These are phyloP conservation scores for Podospora appendiculata DNA, from an alignment of 495 filamentous ascomycete species.

Conservation along the genomic window DNA sequence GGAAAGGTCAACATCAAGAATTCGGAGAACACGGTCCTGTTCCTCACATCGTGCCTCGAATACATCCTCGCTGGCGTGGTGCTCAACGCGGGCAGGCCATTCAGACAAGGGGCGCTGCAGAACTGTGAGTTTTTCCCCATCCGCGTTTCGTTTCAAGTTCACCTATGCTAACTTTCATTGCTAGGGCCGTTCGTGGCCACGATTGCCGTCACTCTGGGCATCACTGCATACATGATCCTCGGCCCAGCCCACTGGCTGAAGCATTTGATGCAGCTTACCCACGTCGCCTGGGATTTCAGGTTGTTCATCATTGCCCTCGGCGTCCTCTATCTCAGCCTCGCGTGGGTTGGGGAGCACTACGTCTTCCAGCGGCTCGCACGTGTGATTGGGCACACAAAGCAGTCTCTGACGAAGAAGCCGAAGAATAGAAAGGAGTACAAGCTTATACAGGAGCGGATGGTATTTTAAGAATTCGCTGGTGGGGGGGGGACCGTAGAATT, in stretches of 20 bases:
- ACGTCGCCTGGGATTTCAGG: constrained; percentile 62
- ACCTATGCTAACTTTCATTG: neutral
- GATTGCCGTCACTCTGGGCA: constrained; percentile 54
- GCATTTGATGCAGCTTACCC: constrained; percentile 78
- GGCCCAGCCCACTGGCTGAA: constrained; percentile 59
- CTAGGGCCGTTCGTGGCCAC: constrained; percentile 76
- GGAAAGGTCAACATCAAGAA: constrained; percentile 79
- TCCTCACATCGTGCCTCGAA: constrained; percentile 85
- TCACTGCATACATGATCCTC: constrained; percentile 72
- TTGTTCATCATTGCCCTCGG: constrained; percentile 61
- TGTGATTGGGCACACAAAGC: constrained; percentile 51
- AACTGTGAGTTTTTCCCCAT: constrained; percentile 54
- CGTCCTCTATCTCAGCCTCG: constrained; percentile 52
- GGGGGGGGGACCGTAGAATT: neutral
- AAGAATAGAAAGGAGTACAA: constrained; percentile 90
- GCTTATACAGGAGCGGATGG: constrained; percentile 66
- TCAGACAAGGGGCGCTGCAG: constrained; percentile 67
- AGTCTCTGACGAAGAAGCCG: constrained; percentile 43
- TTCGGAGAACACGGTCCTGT: constrained; percentile 86
- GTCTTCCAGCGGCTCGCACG: constrained; percentile 66
- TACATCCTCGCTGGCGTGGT: constrained; percentile 87
- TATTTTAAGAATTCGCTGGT: constrained; percentile 21
- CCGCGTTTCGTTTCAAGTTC: neutral
- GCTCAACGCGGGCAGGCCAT: constrained; percentile 82
- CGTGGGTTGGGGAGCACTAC: constrained; percentile 63